Evolutionary conservation across 148 eudicot genomes (phyloP).

Genomic region (Cornus kousa): DNA sequence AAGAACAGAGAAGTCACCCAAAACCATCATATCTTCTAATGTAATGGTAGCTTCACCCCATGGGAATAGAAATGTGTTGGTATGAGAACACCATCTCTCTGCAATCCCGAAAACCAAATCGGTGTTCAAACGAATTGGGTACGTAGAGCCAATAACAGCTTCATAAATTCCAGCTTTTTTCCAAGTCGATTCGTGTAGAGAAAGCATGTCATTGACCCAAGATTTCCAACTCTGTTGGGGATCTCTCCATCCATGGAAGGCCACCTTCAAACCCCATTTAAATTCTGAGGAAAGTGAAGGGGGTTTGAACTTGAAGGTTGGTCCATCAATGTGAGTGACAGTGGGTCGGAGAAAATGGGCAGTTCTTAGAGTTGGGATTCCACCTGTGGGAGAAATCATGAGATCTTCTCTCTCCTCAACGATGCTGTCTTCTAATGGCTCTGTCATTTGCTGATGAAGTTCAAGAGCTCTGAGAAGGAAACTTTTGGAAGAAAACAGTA

Average conservation of each 20-base stretch:
- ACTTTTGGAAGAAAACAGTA: too few relatives aligned
- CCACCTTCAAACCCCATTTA: not conserved
- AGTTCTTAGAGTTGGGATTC: too few relatives aligned
- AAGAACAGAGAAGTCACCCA: conserved; percentile 43
- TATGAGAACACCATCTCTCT: conserved; percentile 12
- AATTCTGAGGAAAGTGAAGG: conserved; percentile 10
- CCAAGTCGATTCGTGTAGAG: conserved; percentile 2
- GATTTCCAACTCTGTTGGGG: not conserved
- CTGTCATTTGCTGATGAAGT: too few relatives aligned
- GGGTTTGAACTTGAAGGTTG: not conserved
- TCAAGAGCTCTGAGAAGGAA: too few relatives aligned
- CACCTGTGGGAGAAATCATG: too few relatives aligned
- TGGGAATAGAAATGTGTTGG: conserved; percentile 37
- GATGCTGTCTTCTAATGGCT: too few relatives aligned
- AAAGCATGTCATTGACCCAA: conserved; percentile 1
- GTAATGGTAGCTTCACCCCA: conserved; percentile 46
- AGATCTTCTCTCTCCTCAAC: too few relatives aligned
- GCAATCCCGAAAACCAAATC: conserved; percentile 3
- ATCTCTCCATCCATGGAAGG: not conserved
- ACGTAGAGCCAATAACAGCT: conserved; percentile 6
- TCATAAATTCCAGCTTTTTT: conserved; percentile 5
- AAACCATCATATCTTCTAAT: conserved; percentile 37
- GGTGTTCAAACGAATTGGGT: not conserved
- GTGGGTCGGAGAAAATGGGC: too few relatives aligned
- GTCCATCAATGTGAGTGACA: too few relatives aligned